A percentile compares a stretch with the other conserved stretches of the same genome.
phyloP scores from a whole-genome alignment of 2,329 filamentous ascomycete species.

The Pseudogymnoascus sp. region DNA sequence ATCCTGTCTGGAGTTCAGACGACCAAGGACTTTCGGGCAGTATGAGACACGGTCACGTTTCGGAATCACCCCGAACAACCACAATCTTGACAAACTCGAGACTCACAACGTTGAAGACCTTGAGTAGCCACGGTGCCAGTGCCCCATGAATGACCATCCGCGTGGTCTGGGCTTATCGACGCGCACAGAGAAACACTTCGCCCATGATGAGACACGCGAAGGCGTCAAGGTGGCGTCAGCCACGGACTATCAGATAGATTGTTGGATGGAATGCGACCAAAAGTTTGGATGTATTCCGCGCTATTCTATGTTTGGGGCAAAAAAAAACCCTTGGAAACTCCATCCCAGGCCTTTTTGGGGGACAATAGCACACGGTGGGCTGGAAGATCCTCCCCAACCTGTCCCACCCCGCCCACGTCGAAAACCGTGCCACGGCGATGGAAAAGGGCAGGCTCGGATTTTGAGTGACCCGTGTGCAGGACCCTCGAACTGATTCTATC shows the following conservation, averaged over 20 bases:
- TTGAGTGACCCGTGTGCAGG: constrained; percentile 5
- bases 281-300: background rate
- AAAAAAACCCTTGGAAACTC: background rate
- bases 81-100: background rate
- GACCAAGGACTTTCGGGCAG: background rate
- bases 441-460: background rate
- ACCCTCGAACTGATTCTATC: constrained; percentile 5
- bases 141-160: background rate
- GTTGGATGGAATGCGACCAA: background rate
- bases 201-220: constrained; percentile 3
- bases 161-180: constrained; percentile 4
- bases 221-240: constrained; percentile 5
- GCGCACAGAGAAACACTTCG: background rate
- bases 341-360: background rate
- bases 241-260: constrained; percentile 6
- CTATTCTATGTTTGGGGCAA: background rate
- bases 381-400: background rate
- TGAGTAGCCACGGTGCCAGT: background rate
- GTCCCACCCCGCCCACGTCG: background rate
- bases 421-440: background rate
- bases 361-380: background rate
- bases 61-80: constrained; percentile 1
- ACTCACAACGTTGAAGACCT: background rate
- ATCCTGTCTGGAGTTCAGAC: constrained; percentile 7
- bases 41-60: constrained; percentile 3